These are phyloP conservation scores for Aschersonia sp. DNA, from an alignment of 2,329 filamentous ascomycete species.

Conservation along the genomic window DNA sequence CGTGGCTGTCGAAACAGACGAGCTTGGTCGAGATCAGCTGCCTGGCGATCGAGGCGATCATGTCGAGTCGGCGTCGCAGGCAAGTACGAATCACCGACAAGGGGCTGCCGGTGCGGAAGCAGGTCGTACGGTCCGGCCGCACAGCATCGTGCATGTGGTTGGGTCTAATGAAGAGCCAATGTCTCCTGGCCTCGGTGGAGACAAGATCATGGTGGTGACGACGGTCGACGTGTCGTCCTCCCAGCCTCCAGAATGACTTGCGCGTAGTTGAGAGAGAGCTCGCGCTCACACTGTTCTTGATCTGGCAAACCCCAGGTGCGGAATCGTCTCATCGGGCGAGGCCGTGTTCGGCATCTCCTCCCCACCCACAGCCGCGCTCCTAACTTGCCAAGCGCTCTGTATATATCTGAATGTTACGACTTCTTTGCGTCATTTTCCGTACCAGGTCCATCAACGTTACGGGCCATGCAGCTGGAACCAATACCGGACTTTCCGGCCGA, in stretches of 20 bases:
- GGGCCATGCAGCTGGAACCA: too few species aligned
- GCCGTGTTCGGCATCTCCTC: too few species aligned
- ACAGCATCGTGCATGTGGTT: neutral
- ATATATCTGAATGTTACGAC: too few species aligned
- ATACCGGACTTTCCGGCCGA: too few species aligned
- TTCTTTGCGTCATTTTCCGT: too few species aligned
- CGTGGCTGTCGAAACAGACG: neutral
- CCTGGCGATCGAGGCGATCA: slow-evolving; percentile 11
- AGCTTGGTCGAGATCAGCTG: neutral
- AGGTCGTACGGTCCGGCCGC: neutral
- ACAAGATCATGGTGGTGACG: slow-evolving; percentile 13
- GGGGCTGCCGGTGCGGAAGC: slow-evolving; percentile 5
- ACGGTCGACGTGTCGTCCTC: slow-evolving; percentile 13
- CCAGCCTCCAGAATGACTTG: neutral
- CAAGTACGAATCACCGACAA: slow-evolving; percentile 4
- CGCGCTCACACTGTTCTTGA: too few species aligned
- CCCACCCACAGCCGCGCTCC: too few species aligned
- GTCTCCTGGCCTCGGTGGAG: slow-evolving; percentile 1
- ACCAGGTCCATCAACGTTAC: too few species aligned
- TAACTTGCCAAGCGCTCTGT: too few species aligned
- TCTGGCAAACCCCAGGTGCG: too few species aligned
- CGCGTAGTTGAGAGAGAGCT: too few species aligned
- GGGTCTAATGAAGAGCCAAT: slow-evolving; percentile 1
- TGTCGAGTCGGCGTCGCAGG: slow-evolving; percentile 14
- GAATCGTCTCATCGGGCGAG: too few species aligned